Conservation (phyloP, 768 basidiomycete genomes). For the Hortiboletus flavorubellus region DNA sequence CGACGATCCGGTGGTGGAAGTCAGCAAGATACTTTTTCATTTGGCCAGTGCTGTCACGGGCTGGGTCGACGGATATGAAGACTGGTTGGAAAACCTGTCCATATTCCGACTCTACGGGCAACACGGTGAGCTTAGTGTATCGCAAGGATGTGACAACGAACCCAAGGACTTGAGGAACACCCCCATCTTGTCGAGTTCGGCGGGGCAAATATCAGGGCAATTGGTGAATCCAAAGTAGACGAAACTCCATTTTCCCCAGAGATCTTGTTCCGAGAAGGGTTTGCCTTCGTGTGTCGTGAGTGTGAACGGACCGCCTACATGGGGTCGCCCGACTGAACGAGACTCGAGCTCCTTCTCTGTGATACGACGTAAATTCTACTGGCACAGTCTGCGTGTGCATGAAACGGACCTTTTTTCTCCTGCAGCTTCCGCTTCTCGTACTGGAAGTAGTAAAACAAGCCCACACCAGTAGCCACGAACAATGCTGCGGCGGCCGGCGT, state of each 20-base stretch:
- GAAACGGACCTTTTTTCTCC: constrained; percentile 66
- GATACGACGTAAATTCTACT: background rate
- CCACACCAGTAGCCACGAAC: constrained; percentile 80
- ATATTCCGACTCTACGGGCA: constrained; percentile 59
- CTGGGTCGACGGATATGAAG: constrained; percentile 97
- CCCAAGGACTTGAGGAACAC: constrained; percentile 69
- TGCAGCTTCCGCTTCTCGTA: constrained; percentile 77
- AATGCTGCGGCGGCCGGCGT: constrained; percentile 80
- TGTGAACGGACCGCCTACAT: constrained; percentile 88
- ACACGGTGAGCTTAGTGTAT: constrained; percentile 8
- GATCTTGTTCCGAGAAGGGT: constrained; percentile 77
- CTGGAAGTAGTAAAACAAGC: constrained; percentile 84
- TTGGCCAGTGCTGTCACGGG: constrained; percentile 68
- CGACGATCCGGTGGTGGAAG: constrained; percentile 89
- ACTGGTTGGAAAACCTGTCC: constrained; percentile 79
- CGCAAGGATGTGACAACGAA: constrained; percentile 32
- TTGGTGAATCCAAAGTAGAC: constrained; percentile 99
- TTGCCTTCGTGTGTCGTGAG: constrained; percentile 64
- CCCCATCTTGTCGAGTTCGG: constrained; percentile 95
- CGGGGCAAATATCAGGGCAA: constrained; percentile 98
- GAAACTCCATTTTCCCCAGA: constrained; percentile 88
- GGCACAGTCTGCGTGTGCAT: background rate
- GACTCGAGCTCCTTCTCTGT: constrained; percentile 72
- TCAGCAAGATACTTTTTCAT: constrained; percentile 70
- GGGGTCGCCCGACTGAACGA: constrained; percentile 76